Conservation (phyloP, 148 eudicot genomes). For the Vaccinium macrocarpon region DNA sequence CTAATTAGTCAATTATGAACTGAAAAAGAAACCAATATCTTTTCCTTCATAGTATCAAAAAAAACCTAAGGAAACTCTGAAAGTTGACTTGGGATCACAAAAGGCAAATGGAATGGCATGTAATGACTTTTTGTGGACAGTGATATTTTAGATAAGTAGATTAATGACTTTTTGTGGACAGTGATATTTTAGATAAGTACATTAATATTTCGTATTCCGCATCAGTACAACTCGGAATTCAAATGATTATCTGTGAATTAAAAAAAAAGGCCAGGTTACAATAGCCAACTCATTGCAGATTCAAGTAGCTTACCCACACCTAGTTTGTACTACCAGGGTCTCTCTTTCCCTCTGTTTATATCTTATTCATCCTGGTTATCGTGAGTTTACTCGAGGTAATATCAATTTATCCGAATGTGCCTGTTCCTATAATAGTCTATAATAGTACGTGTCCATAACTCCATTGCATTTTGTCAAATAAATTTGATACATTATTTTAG, state of each 20-base stretch:
- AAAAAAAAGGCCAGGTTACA: neutral
- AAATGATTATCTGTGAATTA: neutral
- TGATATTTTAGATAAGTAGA: no score
- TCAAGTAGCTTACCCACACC: neutral
- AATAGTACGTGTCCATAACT: neutral
- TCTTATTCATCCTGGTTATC: neutral
- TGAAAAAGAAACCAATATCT: neutral
- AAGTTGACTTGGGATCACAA: neutral
- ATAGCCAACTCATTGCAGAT: neutral
- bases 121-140: no score
- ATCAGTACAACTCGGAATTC: neutral
- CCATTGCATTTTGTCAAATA: neutral
- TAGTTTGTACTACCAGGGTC: neutral
- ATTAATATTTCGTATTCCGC: neutral
- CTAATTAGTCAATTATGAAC: neutral
- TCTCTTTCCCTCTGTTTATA: neutral
- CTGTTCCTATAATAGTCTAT: neutral
- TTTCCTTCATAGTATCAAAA: neutral
- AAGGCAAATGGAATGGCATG: neutral
- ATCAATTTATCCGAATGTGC: neutral
- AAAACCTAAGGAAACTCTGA: neutral
- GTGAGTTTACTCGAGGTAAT: neutral
- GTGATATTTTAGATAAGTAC: no score
- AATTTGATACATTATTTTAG: no score
- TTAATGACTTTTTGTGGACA: no score